Conservation (phyloP, 1,139 yeast species). For the Yamadazyma blattariae region DNA sequence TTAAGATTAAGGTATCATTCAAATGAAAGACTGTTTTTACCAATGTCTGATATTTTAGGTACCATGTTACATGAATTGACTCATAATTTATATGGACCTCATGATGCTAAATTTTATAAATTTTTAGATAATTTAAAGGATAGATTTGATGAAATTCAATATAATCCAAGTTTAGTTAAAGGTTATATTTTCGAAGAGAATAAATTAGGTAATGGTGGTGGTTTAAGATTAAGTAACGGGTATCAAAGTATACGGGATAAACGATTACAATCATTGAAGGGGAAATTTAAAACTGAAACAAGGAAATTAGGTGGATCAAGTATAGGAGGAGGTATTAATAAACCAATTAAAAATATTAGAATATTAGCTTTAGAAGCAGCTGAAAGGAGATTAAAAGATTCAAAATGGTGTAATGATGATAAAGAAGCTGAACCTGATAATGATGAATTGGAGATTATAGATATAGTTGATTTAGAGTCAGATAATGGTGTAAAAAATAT, state of each 20-base stretch:
- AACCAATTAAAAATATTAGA: slow-evolving; percentile 27
- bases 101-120: slow-evolving; percentile 67
- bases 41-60: slow-evolving; percentile 68
- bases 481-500: slow-evolving; percentile 28
- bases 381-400: slow-evolving; percentile 56
- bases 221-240: slow-evolving; percentile 12
- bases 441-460: slow-evolving; percentile 26
- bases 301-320: slow-evolving; percentile 28
- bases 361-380: slow-evolving; percentile 66
- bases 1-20: slow-evolving; percentile 63
- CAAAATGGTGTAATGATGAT: slow-evolving; percentile 49
- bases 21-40: slow-evolving; percentile 57
- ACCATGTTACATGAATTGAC: slow-evolving; percentile 88
- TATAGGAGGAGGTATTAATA: not conserved
- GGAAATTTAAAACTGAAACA: slow-evolving; percentile 38
- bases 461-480: slow-evolving; percentile 5
- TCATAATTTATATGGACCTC: slow-evolving; percentile 80
- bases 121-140: slow-evolving; percentile 59
- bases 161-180: slow-evolving; percentile 16
- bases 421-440: slow-evolving; percentile 28
- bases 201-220: slow-evolving; percentile 40
- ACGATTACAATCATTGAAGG: slow-evolving; percentile 36
- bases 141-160: slow-evolving; percentile 56
- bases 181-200: slow-evolving; percentile 50
- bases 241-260: slow-evolving; percentile 32